These are phyloP conservation scores for Pleoardoris graminearum DNA, from an alignment of 2,329 filamentous ascomycete species.

Conservation along the genomic window DNA sequence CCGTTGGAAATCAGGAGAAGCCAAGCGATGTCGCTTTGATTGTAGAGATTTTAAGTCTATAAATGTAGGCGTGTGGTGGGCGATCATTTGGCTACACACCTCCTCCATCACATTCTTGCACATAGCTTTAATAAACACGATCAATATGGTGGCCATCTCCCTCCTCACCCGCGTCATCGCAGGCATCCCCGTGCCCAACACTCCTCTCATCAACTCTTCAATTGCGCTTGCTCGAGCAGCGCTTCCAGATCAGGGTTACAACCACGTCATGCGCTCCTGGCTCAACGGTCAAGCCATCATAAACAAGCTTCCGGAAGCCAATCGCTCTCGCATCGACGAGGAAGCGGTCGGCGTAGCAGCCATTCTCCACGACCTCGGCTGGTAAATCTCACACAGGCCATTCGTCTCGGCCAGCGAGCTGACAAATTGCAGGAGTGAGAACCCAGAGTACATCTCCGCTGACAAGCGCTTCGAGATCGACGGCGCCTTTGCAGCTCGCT, in stretches of 20 bases:
- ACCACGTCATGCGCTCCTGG: conserved; percentile 47
- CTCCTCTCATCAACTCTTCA: conserved; percentile 43
- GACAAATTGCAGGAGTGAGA: neutral
- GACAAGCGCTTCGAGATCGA: conserved; percentile 58
- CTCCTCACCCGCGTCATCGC: conserved; percentile 27
- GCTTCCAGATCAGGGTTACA: conserved; percentile 39
- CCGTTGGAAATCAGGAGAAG: too few species aligned
- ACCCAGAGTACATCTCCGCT: conserved; percentile 37
- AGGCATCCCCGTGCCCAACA: conserved; percentile 43
- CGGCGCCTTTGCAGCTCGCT: conserved; percentile 51
- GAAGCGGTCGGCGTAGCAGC: conserved; percentile 47
- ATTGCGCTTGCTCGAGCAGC: conserved; percentile 37
- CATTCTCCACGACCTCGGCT: conserved; percentile 52
- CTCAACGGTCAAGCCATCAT: conserved; percentile 44
- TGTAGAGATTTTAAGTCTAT: neutral
- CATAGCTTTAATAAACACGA: neutral
- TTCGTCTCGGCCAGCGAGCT: neutral
- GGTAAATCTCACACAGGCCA: conserved; percentile 35
- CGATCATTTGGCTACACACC: too few species aligned
- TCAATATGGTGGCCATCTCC: conserved; percentile 9
- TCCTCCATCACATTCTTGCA: neutral
- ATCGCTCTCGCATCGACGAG: conserved; percentile 33
- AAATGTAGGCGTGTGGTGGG: neutral
- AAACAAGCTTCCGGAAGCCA: conserved; percentile 35
- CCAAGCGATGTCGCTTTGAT: too few species aligned